A percentile compares a stretch with the other conserved stretches of the same genome.
phyloP scores from a whole-genome alignment of 495 filamentous ascomycete species.

The Polyplosphaeria fusca region DNA sequence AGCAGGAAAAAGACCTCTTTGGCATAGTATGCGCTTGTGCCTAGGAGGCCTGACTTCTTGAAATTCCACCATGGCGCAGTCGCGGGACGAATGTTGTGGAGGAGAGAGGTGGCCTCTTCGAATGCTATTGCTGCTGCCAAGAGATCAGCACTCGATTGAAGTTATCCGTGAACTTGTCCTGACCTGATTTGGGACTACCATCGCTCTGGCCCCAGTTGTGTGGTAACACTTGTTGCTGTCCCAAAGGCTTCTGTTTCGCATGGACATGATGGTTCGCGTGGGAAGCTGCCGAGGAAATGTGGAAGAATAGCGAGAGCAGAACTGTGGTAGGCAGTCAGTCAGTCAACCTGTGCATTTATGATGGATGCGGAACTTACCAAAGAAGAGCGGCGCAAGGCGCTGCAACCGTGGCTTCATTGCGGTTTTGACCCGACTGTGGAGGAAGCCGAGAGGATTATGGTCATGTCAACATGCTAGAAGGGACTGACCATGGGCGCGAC shows the following conservation, averaged over 20 bases:
- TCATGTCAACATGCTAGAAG: slow-evolving; percentile 21
- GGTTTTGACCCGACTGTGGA: neutral
- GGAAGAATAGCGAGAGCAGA: slow-evolving; percentile 17
- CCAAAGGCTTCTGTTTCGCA: slow-evolving; percentile 21
- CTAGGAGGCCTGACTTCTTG: slow-evolving; percentile 41
- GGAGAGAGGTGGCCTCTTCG: slow-evolving; percentile 37
- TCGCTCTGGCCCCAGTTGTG: slow-evolving; percentile 23
- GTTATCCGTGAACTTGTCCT: neutral
- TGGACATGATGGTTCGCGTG: slow-evolving; percentile 11
- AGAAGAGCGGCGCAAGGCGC: slow-evolving; percentile 35
- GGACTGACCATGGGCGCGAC: slow-evolving; percentile 6
- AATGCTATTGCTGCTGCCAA: slow-evolving; percentile 19
- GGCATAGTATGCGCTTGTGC: slow-evolving; percentile 43
- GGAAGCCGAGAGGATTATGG: slow-evolving; percentile 1
- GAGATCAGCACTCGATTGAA: neutral
- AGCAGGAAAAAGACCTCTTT: slow-evolving; percentile 46
- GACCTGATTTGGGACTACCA: slow-evolving; percentile 14
- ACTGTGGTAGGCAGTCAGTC: slow-evolving; percentile 16
- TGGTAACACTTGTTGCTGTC: neutral
- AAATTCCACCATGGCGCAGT: slow-evolving; percentile 35
- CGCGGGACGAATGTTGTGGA: slow-evolving; percentile 38
- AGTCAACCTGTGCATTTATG: too few species aligned
- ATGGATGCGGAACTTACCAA: slow-evolving; percentile 21
- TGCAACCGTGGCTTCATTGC: slow-evolving; percentile 24
- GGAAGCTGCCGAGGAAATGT: slow-evolving; percentile 18